Evolutionary conservation across 2,329 filamentous ascomycete species (phyloP).

Genomic region (Rutstroemia sydowiana): DNA sequence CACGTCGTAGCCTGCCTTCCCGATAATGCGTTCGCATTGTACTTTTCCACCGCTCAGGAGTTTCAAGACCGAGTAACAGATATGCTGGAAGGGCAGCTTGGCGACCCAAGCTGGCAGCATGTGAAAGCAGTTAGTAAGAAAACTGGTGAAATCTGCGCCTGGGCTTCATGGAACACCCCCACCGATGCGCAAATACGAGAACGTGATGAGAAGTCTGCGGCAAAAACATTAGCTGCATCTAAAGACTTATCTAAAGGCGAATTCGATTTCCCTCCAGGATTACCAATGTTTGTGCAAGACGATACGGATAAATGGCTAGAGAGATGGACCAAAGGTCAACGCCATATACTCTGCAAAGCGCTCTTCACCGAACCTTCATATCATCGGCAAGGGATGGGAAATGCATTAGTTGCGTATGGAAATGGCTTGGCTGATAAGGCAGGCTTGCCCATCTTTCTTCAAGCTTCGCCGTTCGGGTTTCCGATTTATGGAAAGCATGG

Average conservation of each 20-base stretch:
- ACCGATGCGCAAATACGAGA: neutral
- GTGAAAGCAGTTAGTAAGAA: neutral
- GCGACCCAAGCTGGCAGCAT: neutral
- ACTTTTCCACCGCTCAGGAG: neutral
- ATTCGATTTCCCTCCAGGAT: neutral
- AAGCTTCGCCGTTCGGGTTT: slow-evolving; percentile 1
- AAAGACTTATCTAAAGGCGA: neutral
- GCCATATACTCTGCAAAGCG: neutral
- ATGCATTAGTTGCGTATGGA: neutral
- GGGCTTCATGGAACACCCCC: neutral
- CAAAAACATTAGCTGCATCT: neutral
- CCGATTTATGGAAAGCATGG: slow-evolving; percentile 5
- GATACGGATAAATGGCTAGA: neutral
- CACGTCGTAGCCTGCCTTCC: neutral
- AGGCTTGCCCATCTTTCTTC: slow-evolving; percentile 1
- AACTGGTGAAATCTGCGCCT: neutral
- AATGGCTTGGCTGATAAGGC: neutral
- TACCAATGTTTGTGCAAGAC: neutral
- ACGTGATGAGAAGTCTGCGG: neutral
- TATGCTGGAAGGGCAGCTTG: slow-evolving; percentile 1
- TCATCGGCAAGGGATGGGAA: neutral
- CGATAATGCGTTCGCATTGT: neutral
- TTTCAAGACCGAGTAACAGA: neutral
- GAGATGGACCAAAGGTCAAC: neutral
- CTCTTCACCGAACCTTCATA: neutral